Base-by-base conservation (phyloP, 495 filamentous ascomycete species). In the Penicillium pulvis region DNA sequence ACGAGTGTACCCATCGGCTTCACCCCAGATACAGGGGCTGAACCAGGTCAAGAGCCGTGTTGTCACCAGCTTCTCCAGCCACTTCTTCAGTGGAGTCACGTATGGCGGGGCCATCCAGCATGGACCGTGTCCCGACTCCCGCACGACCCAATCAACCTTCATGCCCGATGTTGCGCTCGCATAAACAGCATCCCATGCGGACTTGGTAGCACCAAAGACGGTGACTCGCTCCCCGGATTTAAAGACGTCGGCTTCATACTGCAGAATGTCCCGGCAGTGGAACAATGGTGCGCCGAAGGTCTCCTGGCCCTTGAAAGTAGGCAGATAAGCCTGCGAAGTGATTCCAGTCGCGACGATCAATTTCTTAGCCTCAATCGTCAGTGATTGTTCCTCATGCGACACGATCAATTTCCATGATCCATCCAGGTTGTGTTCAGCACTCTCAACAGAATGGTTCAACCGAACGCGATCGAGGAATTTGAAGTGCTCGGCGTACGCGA, bases 121-220 rank as follows among this genome's bases (percentile, higher is more conserved):
- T 0, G 89, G 87, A 0, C 90, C 91, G 67, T 90, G 85, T 3
- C 91, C 91, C 7, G 81, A 87, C 36, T 85, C 83, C 56, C 92
- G 82, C 58, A 96, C 92, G 28, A 96, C 75, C 90, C 86, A 91
- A 59, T 91, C 79, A 3, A 96, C 88, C 31, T 84, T 73, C 49
- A 87, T 76, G 2, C 88, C 90, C 1, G 79, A 75, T 0, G 81
- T 78, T 2, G 84, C 87, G 63, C 85, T 88, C 3, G 81, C 77
- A 62, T 92, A 92, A 0, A 85, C 90, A 3, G 84, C 84, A 76
- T 95, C 92, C 79, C 83, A 92, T 1, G 83, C 89, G 4, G 87
- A 90, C 68, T 95, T 96, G 1, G 82, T 85, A 9, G 82, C 87
- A 14, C 91, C 89, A 48, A 91, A 80, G 2, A 95, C 80, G 0